Conservation (phyloP, 2,329 filamentous ascomycete species). For the Ophiostoma montium region DNA sequence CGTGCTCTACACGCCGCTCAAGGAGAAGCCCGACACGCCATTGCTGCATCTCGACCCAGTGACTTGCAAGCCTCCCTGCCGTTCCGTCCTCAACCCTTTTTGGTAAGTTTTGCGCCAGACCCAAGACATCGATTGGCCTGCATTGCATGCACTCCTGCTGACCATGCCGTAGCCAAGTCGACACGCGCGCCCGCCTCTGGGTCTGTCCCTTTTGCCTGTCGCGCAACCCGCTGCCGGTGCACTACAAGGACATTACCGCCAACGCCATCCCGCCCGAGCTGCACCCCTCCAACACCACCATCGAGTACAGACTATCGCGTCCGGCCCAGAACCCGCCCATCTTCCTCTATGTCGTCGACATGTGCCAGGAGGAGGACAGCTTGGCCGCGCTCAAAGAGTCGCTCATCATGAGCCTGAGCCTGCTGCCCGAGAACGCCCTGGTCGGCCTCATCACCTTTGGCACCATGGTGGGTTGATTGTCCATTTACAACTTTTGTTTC, state of each 20-base stretch:
- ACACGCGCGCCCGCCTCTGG: constrained; percentile 72
- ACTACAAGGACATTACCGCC: constrained; percentile 81
- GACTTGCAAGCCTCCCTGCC: constrained; percentile 89
- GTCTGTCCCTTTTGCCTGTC: constrained; percentile 82
- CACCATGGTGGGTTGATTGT: constrained; percentile 60
- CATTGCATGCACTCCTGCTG: too few relatives aligned
- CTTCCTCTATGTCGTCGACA: constrained; percentile 77
- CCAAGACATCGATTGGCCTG: too few relatives aligned
- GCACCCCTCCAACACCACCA: constrained; percentile 72
- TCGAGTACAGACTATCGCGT: constrained; percentile 69
- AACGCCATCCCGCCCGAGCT: constrained; percentile 74
- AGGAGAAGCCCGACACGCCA: constrained; percentile 83
- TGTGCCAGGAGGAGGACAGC: constrained; percentile 79
- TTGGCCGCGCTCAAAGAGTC: constrained; percentile 73
- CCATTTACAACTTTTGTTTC: not conserved
- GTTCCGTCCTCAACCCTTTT: constrained; percentile 91
- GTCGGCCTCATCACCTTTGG: constrained; percentile 79
- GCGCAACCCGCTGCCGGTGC: constrained; percentile 66
- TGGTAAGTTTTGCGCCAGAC: constrained; percentile 52
- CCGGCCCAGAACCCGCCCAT: constrained; percentile 78
- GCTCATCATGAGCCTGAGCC: constrained; percentile 70
- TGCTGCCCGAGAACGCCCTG: constrained; percentile 67
- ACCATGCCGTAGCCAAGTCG: constrained; percentile 50
- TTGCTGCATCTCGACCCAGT: constrained; percentile 92
- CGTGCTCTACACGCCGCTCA: constrained; percentile 86